Percentiles rank a stretch among this genome's conserved stretches.
Evolutionary conservation across 2,329 filamentous ascomycete species (phyloP).

Genomic region (Aspergillus caelatus): DNA sequence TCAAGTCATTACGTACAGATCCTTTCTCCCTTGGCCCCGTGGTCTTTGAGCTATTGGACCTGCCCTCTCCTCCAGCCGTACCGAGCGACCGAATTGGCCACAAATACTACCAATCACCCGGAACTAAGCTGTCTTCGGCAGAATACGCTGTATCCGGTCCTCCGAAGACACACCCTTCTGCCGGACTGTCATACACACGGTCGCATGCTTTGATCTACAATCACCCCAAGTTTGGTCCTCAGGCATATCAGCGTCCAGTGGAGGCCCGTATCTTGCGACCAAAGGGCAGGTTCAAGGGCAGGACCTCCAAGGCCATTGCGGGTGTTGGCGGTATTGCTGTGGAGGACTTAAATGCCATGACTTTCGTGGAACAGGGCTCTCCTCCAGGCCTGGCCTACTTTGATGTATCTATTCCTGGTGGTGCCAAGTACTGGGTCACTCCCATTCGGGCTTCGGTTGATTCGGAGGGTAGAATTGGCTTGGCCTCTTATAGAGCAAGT

Average conservation of each 20-base stretch:
- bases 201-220: conserved; percentile 59
- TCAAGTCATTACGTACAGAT: conserved; percentile 48
- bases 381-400: conserved; percentile 47
- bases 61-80: conserved; percentile 50
- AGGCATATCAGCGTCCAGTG: conserved; percentile 54
- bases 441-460: conserved; percentile 51
- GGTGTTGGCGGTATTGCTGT: conserved; percentile 47
- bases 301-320: conserved; percentile 35
- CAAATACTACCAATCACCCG: conserved; percentile 40
- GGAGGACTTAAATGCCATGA: conserved; percentile 41
- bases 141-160: conserved; percentile 53
- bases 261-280: conserved; percentile 60
- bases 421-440: conserved; percentile 56
- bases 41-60: conserved; percentile 59
- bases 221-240: conserved; percentile 64
- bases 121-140: conserved; percentile 38
- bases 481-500: conserved; percentile 39
- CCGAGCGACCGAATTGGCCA: conserved; percentile 37
- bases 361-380: conserved; percentile 35
- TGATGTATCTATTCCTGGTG: conserved; percentile 51
- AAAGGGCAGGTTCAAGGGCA: conserved; percentile 40
- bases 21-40: conserved; percentile 54
- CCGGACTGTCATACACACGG: conserved; percentile 64
- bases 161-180: conserved; percentile 66
- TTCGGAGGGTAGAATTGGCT: conserved; percentile 46